Conservation (phyloP, 768 basidiomycete genomes). For the Crucibulum laeve region DNA sequence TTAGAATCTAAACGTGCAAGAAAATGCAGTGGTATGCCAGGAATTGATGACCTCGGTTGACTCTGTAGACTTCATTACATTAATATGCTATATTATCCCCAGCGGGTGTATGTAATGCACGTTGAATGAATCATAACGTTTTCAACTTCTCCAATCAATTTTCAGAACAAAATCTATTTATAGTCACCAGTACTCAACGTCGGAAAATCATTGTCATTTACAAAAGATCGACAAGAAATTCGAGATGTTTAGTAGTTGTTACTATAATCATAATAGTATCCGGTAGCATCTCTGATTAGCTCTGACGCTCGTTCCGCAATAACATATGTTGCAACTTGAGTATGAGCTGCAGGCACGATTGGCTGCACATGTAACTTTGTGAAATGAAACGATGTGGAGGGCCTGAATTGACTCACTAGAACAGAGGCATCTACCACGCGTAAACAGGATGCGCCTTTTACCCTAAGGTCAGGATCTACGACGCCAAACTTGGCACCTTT, state of each 20-base stretch:
- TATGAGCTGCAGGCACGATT: constrained; percentile 19
- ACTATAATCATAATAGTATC: no score
- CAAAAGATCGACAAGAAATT: no score
- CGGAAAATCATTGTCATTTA: no score
- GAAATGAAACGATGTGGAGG: not conserved
- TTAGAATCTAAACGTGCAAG: constrained; percentile 15
- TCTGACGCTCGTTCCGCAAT: constrained; percentile 25
- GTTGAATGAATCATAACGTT: no score
- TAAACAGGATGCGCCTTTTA: constrained; percentile 30
- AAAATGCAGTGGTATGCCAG: constrained; percentile 30
- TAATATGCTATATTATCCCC: no score
- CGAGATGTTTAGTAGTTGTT: no score
- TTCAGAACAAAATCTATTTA: no score
- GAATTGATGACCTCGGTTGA: constrained; percentile 31
- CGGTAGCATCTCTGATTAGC: constrained; percentile 20
- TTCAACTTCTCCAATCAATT: no score
- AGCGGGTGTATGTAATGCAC: no score
- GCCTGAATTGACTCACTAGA: not conserved
- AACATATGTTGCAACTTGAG: constrained; percentile 18
- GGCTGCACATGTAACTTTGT: constrained; percentile 11
- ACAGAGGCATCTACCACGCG: constrained; percentile 35
- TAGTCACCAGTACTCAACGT: no score
- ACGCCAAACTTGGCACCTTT: constrained; percentile 23
- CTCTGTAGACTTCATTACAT: no score
- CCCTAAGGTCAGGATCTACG: constrained; percentile 30